These are phyloP conservation scores for Pythium aphanidermatum DNA, from an alignment of 352 stramenopile species.

Conservation along the genomic window DNA sequence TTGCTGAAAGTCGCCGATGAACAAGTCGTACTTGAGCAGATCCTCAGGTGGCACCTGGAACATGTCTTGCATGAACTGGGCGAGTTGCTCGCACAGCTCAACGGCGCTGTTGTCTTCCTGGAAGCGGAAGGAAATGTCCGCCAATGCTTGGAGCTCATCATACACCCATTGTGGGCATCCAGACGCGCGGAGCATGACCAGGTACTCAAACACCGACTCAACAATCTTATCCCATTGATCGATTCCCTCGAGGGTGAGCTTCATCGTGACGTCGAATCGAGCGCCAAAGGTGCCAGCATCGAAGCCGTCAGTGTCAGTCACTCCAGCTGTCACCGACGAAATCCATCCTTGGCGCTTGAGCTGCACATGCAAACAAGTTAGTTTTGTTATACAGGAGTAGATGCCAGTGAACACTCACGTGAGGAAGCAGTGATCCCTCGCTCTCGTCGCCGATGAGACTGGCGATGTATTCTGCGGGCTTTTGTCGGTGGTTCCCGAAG, in stretches of 20 bases:
- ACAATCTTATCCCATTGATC: slow-evolving; percentile 28
- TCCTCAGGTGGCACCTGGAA: slow-evolving; percentile 26
- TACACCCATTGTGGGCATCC: slow-evolving; percentile 25
- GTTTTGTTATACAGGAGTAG: too few species aligned
- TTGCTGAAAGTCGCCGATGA: slow-evolving; percentile 41
- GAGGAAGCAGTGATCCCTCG: slow-evolving; percentile 72
- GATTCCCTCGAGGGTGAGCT: slow-evolving; percentile 25
- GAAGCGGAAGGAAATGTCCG: slow-evolving; percentile 28
- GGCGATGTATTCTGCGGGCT: slow-evolving; percentile 74
- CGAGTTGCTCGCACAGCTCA: slow-evolving; percentile 39
- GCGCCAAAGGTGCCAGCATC: slow-evolving; percentile 28
- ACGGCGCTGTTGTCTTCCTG: slow-evolving; percentile 20
- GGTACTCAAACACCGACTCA: slow-evolving; percentile 22
- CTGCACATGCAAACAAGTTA: too few species aligned
- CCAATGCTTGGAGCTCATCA: slow-evolving; percentile 25
- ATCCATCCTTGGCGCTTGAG: slow-evolving; percentile 76
- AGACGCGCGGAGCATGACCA: slow-evolving; percentile 11
- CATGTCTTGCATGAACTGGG: slow-evolving; percentile 63
- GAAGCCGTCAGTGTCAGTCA: slow-evolving; percentile 29
- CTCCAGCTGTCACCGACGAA: slow-evolving; percentile 55
- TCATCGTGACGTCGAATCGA: slow-evolving; percentile 32
- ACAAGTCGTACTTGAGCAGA: slow-evolving; percentile 47
- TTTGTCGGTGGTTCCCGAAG: slow-evolving; percentile 62
- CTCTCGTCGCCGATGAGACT: slow-evolving; percentile 79
- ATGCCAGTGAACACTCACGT: slow-evolving; percentile 45